phyloP scores from a whole-genome alignment of 305 asterid genomes.

The Rubia balearica region DNA sequence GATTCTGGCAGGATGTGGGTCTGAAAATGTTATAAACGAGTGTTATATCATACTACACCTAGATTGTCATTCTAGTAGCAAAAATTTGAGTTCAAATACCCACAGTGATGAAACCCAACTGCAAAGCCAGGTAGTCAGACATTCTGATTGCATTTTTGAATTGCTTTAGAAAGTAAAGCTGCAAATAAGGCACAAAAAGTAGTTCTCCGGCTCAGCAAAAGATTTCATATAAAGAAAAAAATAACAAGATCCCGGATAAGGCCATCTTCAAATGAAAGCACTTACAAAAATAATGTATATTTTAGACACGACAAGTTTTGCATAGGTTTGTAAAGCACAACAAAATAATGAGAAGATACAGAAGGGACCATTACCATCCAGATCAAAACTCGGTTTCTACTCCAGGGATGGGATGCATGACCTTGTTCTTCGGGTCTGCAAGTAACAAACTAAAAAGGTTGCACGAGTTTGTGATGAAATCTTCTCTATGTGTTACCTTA shows the following conservation, averaged over 20 bases:
- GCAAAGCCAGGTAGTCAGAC: slow-evolving; percentile 74
- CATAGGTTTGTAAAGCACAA: neutral
- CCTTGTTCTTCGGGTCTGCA: slow-evolving; percentile 43
- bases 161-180: slow-evolving; percentile 88
- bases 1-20: slow-evolving; percentile 66
- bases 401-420: slow-evolving; percentile 96
- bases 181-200: slow-evolving; percentile 21
- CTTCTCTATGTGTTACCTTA: neutral
- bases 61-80: neutral
- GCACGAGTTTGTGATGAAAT: neutral
- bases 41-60: neutral
- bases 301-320: too few relatives aligned
- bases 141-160: slow-evolving; percentile 62
- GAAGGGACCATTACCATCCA: slow-evolving; percentile 62
- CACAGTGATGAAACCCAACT: slow-evolving; percentile 92
- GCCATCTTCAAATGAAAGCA: neutral
- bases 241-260: neutral
- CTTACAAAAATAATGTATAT: neutral
- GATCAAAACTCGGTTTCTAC: slow-evolving; percentile 62
- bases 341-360: neutral
- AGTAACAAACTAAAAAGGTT: neutral
- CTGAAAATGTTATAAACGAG: slow-evolving; percentile 28
- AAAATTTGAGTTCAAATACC: slow-evolving; percentile 28
- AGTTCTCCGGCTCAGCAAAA: neutral
- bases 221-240: neutral